Conservation (phyloP, 805 yeast genomes). For the Saccharomyces kudriavzevii region DNA sequence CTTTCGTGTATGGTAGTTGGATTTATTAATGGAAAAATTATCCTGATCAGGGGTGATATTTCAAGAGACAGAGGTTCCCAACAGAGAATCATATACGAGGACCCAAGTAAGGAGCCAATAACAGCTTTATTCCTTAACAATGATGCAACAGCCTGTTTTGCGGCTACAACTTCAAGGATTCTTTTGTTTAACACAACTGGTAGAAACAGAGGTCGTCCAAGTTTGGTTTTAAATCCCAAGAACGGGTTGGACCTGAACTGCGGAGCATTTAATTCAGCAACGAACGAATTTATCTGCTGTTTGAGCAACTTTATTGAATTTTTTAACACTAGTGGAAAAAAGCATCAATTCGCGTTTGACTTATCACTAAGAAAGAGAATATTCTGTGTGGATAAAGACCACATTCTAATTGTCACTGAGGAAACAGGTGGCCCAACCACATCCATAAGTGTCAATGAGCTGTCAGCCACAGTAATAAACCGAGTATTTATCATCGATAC, state of each 20-base stretch:
- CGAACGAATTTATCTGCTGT: constrained; percentile 55
- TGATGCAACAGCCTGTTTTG: constrained; percentile 49
- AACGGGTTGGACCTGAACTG: constrained; percentile 39
- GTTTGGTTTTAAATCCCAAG: constrained; percentile 35
- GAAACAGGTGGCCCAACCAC: constrained; percentile 31
- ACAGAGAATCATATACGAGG: constrained; percentile 70
- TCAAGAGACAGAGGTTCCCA: constrained; percentile 83
- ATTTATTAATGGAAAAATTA: constrained; percentile 56
- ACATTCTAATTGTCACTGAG: constrained; percentile 54
- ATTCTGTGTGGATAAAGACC: constrained; percentile 42
- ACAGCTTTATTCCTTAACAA: constrained; percentile 59
- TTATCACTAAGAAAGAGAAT: constrained; percentile 42
- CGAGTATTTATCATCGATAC: constrained; percentile 62
- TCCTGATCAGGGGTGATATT: constrained; percentile 80
- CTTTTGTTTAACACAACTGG: constrained; percentile 72
- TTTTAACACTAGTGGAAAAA: constrained; percentile 49
- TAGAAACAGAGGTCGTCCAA: constrained; percentile 61
- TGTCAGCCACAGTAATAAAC: constrained; percentile 35
- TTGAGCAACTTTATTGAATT: constrained; percentile 54
- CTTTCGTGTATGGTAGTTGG: constrained; percentile 25
- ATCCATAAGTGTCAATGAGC: constrained; percentile 25
- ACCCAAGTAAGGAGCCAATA: constrained; percentile 56
- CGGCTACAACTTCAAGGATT: constrained; percentile 66
- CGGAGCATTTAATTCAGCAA: constrained; percentile 34
- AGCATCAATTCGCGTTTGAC: constrained; percentile 48